Conservation (phyloP, 257 asterid genomes). For the Solanum chilense region DNA sequence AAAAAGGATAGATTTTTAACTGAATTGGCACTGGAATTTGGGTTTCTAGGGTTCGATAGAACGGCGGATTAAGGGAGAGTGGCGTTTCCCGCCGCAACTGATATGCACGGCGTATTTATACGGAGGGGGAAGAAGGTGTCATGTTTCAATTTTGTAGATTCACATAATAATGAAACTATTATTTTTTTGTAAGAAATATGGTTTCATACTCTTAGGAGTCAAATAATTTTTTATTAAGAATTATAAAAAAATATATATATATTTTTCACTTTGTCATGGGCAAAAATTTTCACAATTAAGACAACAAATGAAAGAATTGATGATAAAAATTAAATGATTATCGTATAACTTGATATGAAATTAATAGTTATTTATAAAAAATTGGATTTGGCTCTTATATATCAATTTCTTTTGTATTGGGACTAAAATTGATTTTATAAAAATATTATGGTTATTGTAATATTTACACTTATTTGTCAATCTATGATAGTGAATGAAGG, state of each 20-base stretch:
- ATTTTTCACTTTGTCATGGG: neutral
- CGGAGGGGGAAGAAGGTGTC: neutral
- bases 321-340: neutral
- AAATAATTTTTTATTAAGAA: neutral
- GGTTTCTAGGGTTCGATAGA: constrained; percentile 1
- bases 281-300: neutral
- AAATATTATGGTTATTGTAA: neutral
- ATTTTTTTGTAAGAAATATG: neutral
- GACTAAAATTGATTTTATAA: neutral
- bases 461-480: neutral
- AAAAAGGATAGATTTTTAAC: neutral
- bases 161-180: neutral
- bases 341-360: too few relatives aligned
- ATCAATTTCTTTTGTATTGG: neutral
- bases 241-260: too few relatives aligned
- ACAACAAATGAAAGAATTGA: neutral
- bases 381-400: neutral
- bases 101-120: neutral
- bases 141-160: neutral
- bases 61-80: constrained; percentile 13
- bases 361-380: neutral
- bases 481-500: neutral
- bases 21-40: neutral
- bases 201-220: neutral
- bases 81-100: constrained; percentile 57